Evolutionary conservation across 441 rosid genomes (phyloP).

Genomic region (Flueggea neowawraea): DNA sequence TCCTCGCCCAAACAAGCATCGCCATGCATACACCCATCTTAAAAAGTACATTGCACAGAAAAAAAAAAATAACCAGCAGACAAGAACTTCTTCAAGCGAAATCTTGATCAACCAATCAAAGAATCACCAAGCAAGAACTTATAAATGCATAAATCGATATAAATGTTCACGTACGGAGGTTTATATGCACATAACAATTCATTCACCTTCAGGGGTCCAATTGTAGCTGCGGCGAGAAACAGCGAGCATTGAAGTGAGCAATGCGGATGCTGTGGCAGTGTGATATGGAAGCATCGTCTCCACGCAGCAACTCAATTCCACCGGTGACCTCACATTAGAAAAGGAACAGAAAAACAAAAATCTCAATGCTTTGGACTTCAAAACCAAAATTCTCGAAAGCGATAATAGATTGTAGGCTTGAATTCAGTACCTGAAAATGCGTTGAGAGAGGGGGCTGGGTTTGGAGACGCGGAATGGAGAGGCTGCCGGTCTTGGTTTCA

Average conservation of each 20-base stretch:
- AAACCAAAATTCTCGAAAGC: not conserved
- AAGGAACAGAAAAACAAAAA: not conserved
- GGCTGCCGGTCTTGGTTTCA: conserved; percentile 28
- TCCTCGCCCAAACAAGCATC: not conserved
- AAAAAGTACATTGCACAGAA: not conserved
- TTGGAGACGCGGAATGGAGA: conserved; percentile 48
- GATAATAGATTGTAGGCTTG: no score
- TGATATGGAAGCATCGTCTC: conserved; percentile 84
- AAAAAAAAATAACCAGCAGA: not conserved
- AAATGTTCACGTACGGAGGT: not conserved
- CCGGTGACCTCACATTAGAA: conserved; percentile 53
- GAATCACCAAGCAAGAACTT: conserved; percentile 2
- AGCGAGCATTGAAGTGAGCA: conserved; percentile 86
- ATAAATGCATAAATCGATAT: not conserved
- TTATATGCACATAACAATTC: not conserved
- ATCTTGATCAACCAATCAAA: not conserved
- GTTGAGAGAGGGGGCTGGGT: conserved; percentile 46
- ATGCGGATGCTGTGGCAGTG: conserved; percentile 83
- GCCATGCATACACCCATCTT: not conserved
- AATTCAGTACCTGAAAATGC: conserved; percentile 57
- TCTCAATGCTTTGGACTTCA: no score
- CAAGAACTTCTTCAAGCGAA: not conserved
- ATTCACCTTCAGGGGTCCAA: conserved; percentile 78
- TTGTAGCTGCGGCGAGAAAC: conserved; percentile 44
- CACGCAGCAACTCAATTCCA: conserved; percentile 69